Percentiles rank a stretch among this genome's conserved stretches.
Conservation (phyloP, 2,329 filamentous ascomycete species). For the Trichoderma hamatum region DNA sequence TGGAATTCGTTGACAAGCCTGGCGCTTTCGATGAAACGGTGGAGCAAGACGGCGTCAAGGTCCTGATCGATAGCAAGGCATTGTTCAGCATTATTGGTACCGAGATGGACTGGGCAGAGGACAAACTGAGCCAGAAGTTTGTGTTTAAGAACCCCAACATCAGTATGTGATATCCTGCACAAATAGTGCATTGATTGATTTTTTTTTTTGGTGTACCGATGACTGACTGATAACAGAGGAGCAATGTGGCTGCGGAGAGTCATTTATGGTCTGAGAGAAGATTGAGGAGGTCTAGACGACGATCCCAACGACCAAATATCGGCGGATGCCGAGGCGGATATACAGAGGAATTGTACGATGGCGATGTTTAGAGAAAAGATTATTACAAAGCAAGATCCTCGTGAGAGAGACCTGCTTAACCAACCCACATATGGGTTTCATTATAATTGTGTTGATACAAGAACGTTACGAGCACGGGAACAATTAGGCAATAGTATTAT, state of each 20-base stretch:
- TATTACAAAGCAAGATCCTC: neutral
- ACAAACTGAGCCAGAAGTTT: conserved; percentile 89
- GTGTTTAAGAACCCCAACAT: conserved; percentile 98
- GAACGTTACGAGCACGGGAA: conserved; percentile 1
- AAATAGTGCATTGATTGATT: neutral
- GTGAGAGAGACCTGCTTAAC: neutral
- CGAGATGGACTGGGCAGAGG: conserved; percentile 99
- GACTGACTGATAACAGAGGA: conserved; percentile 66
- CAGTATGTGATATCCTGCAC: conserved; percentile 66
- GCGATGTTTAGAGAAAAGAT: conserved; percentile 1
- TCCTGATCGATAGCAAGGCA: conserved; percentile 95
- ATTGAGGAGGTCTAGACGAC: neutral
- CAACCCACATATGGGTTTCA: neutral
- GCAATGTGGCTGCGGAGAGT: conserved; percentile 94
- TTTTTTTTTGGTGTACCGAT: conserved; percentile 37
- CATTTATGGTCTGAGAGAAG: conserved; percentile 73
- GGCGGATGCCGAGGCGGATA: neutral
- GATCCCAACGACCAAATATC: neutral
- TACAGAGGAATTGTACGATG: conserved; percentile 13
- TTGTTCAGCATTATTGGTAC: conserved; percentile 97
- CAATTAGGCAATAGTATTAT: conserved; percentile 4
- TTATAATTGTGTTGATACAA: conserved; percentile 12
- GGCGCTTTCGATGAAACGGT: conserved; percentile 88
- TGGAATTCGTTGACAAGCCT: conserved; percentile 93
- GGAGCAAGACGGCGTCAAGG: conserved; percentile 93